These are phyloP conservation scores for Sporothrix brunneoviolacea DNA, from an alignment of 2,329 filamentous ascomycete genomes.

Conservation along the genomic window DNA sequence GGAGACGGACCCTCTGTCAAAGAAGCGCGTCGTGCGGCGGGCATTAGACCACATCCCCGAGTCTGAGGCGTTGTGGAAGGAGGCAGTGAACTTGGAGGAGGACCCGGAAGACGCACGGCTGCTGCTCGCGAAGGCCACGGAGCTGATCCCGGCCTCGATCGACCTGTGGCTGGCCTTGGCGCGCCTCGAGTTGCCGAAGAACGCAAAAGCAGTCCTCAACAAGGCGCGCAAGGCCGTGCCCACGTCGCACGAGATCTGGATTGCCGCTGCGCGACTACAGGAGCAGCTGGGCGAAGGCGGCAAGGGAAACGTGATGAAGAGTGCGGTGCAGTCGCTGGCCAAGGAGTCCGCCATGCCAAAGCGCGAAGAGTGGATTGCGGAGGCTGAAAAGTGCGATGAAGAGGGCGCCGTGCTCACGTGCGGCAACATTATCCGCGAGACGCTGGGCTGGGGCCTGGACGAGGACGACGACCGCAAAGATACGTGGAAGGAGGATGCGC, in stretches of 20 bases:
- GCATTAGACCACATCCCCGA: slow-evolving; percentile 90
- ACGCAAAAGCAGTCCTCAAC: slow-evolving; percentile 92
- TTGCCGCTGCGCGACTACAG: slow-evolving; percentile 84
- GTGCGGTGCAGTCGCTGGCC: slow-evolving; percentile 79
- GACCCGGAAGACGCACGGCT: slow-evolving; percentile 81
- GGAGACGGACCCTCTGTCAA: slow-evolving; percentile 73
- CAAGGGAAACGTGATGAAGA: slow-evolving; percentile 89
- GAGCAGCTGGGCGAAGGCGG: slow-evolving; percentile 72
- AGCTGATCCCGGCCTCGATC: slow-evolving; percentile 87
- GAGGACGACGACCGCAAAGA: slow-evolving; percentile 96
- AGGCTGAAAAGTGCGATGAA: slow-evolving; percentile 90
- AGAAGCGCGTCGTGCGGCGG: slow-evolving; percentile 87
- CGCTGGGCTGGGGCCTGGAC: slow-evolving; percentile 85
- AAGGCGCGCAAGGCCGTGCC: slow-evolving; percentile 89
- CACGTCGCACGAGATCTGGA: slow-evolving; percentile 93
- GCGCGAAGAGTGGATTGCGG: slow-evolving; percentile 91
- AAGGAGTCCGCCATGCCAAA: slow-evolving; percentile 95
- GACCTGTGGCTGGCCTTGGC: slow-evolving; percentile 94
- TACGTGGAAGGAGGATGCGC: slow-evolving; percentile 92
- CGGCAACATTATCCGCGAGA: slow-evolving; percentile 83
- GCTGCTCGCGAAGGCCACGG: slow-evolving; percentile 87
- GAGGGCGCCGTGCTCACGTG: slow-evolving; percentile 85
- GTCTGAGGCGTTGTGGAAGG: slow-evolving; percentile 96
- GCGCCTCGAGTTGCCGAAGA: slow-evolving; percentile 79
- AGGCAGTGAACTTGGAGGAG: slow-evolving; percentile 91